Evolutionary conservation across 2,329 filamentous ascomycete species (phyloP).

Genomic region (Ophidiomyces ophidiicola): DNA sequence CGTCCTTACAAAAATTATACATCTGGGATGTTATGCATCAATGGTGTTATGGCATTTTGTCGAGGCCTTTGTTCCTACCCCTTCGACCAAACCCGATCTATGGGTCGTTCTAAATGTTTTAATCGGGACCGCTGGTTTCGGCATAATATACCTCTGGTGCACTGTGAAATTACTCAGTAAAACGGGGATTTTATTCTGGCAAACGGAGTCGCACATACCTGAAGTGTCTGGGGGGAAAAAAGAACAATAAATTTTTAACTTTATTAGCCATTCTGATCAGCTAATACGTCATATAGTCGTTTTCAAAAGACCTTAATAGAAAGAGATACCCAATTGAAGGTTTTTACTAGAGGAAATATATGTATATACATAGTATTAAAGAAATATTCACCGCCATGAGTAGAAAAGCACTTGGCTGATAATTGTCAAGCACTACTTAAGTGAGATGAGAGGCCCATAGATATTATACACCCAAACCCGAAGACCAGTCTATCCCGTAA

Average conservation of each 20-base stretch:
- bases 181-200: not conserved
- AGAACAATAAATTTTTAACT: conserved; percentile 2
- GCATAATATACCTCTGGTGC: conserved; percentile 85
- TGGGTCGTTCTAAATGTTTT: conserved; percentile 90
- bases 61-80: conserved; percentile 57
- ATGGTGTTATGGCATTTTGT: conserved; percentile 74
- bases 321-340: conserved; percentile 10
- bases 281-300: not conserved
- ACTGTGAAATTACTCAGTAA: conserved; percentile 47
- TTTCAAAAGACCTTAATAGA: not conserved
- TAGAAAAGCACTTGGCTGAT: too few relatives aligned
- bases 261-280: not conserved
- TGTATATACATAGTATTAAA: too few relatives aligned
- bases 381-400: too few relatives aligned
- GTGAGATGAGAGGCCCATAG: not conserved
- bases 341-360: too few relatives aligned
- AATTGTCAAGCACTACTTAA: too few relatives aligned
- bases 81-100: conserved; percentile 70
- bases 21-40: conserved; percentile 59
- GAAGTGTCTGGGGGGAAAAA: conserved; percentile 7
- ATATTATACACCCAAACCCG: not conserved
- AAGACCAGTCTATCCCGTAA: not conserved
- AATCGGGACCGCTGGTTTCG: conserved; percentile 73
- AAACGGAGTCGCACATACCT: not conserved
- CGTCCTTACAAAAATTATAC: conserved; percentile 55